phyloP scores from a whole-genome alignment of 768 basidiomycete genomes.

The Cystofilobasidium bisporidii region DNA sequence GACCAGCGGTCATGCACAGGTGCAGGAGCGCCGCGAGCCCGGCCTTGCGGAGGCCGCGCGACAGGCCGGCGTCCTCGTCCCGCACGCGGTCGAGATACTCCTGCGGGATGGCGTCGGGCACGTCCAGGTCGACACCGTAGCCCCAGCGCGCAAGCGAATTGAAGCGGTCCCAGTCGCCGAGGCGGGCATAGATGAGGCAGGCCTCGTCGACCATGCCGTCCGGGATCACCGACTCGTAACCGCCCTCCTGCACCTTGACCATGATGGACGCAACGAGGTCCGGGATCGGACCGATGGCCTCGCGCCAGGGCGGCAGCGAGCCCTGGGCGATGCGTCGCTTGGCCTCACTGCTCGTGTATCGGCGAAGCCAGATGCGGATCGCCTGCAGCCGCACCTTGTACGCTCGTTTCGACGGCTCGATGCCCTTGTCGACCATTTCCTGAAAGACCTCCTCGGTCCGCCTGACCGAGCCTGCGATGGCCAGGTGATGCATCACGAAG shows the following conservation, averaged over 20 bases:
- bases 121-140: conserved; percentile 67
- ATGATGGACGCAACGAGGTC: conserved; percentile 40
- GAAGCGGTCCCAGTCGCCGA: conserved; percentile 51
- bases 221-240: conserved; percentile 50
- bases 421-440: conserved; percentile 48
- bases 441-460: conserved; percentile 55
- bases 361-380: conserved; percentile 58
- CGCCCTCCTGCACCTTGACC: conserved; percentile 49
- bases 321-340: conserved; percentile 43
- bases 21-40: conserved; percentile 67
- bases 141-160: conserved; percentile 54
- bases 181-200: conserved; percentile 60
- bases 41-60: conserved; percentile 48
- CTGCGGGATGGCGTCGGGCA: conserved; percentile 59
- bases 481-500: conserved; percentile 63
- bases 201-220: conserved; percentile 53
- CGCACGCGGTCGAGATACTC: conserved; percentile 30
- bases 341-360: conserved; percentile 42
- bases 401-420: conserved; percentile 50
- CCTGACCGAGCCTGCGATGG: conserved; percentile 59
- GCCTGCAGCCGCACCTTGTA: conserved; percentile 60
- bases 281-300: conserved; percentile 13
- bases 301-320: conserved; percentile 45
- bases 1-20: conserved; percentile 35
- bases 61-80: conserved; percentile 9